Percentiles rank a stretch among this genome's conserved stretches.
These are phyloP conservation scores for Gnomoniopsis sp. DNA, from an alignment of 2,329 filamentous ascomycete species.

Conservation along the genomic window DNA sequence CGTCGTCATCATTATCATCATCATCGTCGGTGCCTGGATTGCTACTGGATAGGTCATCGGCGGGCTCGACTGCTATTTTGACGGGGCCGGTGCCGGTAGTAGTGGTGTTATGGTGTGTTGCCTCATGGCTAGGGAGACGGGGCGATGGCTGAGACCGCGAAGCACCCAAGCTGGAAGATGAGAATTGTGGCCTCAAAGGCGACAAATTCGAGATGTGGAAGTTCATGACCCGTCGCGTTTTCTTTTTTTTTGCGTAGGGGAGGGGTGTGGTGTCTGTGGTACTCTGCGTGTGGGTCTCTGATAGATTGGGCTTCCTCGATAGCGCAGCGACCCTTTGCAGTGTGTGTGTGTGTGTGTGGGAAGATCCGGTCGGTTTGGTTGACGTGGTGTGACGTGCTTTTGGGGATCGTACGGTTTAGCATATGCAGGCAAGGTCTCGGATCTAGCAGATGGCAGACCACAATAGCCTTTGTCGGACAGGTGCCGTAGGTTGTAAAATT, in stretches of 20 bases:
- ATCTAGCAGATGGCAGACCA: not conserved
- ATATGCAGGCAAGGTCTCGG: not conserved
- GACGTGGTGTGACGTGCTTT: not conserved
- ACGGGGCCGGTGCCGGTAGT: not conserved
- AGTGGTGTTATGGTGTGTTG: not conserved
- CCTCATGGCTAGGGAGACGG: not conserved
- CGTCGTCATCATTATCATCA: no score
- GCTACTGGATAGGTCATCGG: constrained; percentile 8
- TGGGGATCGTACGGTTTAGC: not conserved
- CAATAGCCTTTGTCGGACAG: not conserved
- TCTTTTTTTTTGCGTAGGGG: not conserved
- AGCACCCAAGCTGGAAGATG: constrained; percentile 20
- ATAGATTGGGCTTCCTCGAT: no score
- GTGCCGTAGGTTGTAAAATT: not conserved
- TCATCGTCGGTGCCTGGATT: not conserved
- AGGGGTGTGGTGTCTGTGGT: not conserved
- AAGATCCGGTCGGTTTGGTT: no score
- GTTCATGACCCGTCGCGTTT: constrained; percentile 19
- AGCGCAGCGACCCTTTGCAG: no score
- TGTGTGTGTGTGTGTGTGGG: no score
- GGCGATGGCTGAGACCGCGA: no score
- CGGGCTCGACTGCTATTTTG: constrained; percentile 19
- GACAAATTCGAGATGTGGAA: constrained; percentile 30
- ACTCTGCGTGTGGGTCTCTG: not conserved
- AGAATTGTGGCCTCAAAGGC: constrained; percentile 29